A percentile compares a stretch with the other conserved stretches of the same genome.
Evolutionary conservation across 352 stramenopile genomes (phyloP).

Genomic region (Phytopythium aichiense): DNA sequence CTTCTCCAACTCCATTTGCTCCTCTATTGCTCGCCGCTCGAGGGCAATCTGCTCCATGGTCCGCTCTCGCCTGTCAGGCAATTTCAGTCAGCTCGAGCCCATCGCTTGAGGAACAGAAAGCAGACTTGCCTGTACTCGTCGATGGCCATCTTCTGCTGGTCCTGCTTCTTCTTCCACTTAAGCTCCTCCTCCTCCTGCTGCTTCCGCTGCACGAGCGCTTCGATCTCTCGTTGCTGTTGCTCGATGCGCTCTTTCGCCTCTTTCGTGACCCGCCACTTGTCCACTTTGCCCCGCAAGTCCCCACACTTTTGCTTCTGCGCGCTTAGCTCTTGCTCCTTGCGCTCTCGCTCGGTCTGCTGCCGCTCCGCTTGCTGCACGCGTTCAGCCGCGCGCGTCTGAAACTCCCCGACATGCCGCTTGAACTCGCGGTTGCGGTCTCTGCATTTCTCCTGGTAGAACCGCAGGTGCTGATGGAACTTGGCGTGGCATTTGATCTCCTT

Average conservation of each 20-base stretch:
- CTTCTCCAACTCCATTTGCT: conserved; percentile 26
- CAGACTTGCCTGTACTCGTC: conserved; percentile 50
- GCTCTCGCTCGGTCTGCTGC: conserved; percentile 21
- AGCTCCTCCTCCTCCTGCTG: conserved; percentile 33
- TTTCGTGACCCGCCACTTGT: conserved; percentile 44
- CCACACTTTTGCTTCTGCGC: conserved; percentile 36
- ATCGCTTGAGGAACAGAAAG: background rate
- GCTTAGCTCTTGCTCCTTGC: conserved; percentile 30
- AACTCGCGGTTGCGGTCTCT: conserved; percentile 43
- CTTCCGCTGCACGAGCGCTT: conserved; percentile 33
- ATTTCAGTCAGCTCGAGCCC: background rate
- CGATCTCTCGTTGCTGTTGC: conserved; percentile 50
- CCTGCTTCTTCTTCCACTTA: conserved; percentile 36
- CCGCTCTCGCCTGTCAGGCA: conserved; percentile 16
- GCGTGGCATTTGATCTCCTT: conserved; percentile 44
- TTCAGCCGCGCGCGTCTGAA: conserved; percentile 20
- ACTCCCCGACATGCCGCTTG: conserved; percentile 26
- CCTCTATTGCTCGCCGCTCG: conserved; percentile 31
- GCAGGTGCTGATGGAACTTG: conserved; percentile 55
- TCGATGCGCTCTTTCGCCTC: conserved; percentile 55
- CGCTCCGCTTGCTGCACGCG: conserved; percentile 24
- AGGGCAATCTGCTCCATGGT: conserved; percentile 42
- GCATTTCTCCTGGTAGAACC: conserved; percentile 54
- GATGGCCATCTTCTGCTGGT: conserved; percentile 44
- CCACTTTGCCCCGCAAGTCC: conserved; percentile 36